Evolutionary conservation across 495 filamentous ascomycete genomes (phyloP), one percentile per base, ranked within the genome.

Genomic region (Viridothelium virens): DNA sequence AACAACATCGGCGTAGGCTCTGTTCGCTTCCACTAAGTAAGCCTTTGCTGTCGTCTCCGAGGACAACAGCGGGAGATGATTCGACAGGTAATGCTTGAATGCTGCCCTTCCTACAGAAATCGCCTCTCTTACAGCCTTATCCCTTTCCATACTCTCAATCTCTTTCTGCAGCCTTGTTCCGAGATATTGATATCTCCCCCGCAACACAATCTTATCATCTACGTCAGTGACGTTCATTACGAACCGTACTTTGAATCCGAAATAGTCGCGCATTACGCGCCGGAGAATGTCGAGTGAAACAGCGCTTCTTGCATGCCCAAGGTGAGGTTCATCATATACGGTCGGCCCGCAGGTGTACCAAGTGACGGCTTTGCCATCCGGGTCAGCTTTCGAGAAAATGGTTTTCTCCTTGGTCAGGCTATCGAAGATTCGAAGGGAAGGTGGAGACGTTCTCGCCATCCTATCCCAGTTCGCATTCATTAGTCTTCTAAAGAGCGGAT

Each of bases 201-300:
- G 83, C 62, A 96, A 80, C 70, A 96, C 95, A 70, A 96, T 95
- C 86, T 96, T 97, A 78, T 96, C 91, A 74, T 96, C 91, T 1
- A 96, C 84, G 78, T 96, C 91, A 3, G 92, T 96, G 70, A 96
- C 90, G 76, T 98, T 98, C 89, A 95, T 93, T 59, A 97, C 91
- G 81, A 96, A 96, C 53, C 88, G 84, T 65, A 97, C 86, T 39
- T 92, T 81, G 75, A 87, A 96, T 56, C 85, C 84, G 74, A 96
- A 96, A 77, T 95, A 93, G 73, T 96, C 87, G 68, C 80, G 76
- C 77, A 97, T 78, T 69, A 97, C 91, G 71, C 94, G 83, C 46
- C 92, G 85, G 67, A 97, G 86, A 56, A 98, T 94, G 77, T 97
- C 94, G 16, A 91, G 95, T 38, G 85, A 89, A 63, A 96, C 90